Conservation (phyloP, 768 basidiomycete species). For the Tephrocybe sp. region DNA sequence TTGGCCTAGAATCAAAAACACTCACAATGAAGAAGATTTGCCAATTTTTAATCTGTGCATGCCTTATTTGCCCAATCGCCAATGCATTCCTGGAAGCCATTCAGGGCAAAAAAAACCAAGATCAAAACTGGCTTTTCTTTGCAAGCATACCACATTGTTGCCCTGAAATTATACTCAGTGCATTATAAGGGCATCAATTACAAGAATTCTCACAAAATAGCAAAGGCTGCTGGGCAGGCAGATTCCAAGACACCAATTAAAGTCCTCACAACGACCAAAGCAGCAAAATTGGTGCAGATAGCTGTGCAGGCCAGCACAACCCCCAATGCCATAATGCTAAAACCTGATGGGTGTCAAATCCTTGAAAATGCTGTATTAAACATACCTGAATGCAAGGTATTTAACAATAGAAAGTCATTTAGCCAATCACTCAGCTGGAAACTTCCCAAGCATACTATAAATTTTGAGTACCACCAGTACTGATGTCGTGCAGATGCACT, state of each 20-base stretch:
- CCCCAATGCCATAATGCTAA: slow-evolving; percentile 42
- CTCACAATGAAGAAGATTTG: slow-evolving; percentile 45
- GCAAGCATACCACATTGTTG: slow-evolving; percentile 54
- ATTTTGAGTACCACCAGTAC: no score
- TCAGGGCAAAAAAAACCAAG: slow-evolving; percentile 46
- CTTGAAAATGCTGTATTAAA: slow-evolving; percentile 1
- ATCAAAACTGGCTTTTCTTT: slow-evolving; percentile 51
- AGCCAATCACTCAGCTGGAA: slow-evolving; percentile 48
- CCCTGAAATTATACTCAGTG: no score
- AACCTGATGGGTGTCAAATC: no score
- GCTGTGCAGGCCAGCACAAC: slow-evolving; percentile 48
- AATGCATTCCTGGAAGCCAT: slow-evolving; percentile 48
- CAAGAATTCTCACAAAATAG: slow-evolving; percentile 33
- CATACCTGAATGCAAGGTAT: slow-evolving; percentile 44
- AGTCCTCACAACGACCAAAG: slow-evolving; percentile 46
- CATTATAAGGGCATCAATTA: no score
- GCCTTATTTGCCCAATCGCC: slow-evolving; percentile 44
- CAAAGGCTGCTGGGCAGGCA: slow-evolving; percentile 48
- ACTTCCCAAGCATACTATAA: slow-evolving; percentile 40
- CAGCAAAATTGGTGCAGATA: slow-evolving; percentile 43
- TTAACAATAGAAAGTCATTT: slow-evolving; percentile 50
- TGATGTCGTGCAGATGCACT: no score
- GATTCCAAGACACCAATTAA: slow-evolving; percentile 50
- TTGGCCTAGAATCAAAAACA: neutral
- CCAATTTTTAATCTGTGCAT: slow-evolving; percentile 47